Percentiles rank a stretch among this genome's conserved stretches.
Evolutionary conservation across 192 early-diverging fungal genomes (phyloP).

Genomic region (Thamnidium elegans): DNA sequence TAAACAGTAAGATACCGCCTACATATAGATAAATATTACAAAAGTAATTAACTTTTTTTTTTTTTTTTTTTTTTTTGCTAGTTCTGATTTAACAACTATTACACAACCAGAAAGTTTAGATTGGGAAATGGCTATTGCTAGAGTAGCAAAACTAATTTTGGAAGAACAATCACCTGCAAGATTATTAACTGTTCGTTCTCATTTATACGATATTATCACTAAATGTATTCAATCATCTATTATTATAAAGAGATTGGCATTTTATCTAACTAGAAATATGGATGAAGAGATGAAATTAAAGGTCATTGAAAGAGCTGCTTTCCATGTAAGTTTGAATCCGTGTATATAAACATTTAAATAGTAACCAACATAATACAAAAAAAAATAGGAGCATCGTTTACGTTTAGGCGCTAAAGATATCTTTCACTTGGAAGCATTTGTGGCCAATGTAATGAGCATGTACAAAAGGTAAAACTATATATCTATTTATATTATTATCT

Average conservation of each 20-base stretch:
- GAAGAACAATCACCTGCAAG: slow-evolving; percentile 73
- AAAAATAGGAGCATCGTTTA: slow-evolving; percentile 74
- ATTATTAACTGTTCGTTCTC: slow-evolving; percentile 66
- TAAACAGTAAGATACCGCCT: slow-evolving; percentile 54
- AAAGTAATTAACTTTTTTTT: not conserved
- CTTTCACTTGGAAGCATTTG: slow-evolving; percentile 94
- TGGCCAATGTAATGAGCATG: slow-evolving; percentile 86
- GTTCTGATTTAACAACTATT: slow-evolving; percentile 39
- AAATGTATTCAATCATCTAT: slow-evolving; percentile 86
- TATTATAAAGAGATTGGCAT: slow-evolving; percentile 78
- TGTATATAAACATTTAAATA: too few species aligned
- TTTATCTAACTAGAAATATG: slow-evolving; percentile 68
- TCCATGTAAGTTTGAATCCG: slow-evolving; percentile 49
- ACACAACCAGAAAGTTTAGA: slow-evolving; percentile 72
- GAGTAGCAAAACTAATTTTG: slow-evolving; percentile 67
- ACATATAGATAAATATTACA: not conserved
- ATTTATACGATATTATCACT: slow-evolving; percentile 83
- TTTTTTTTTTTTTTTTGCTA: not conserved
- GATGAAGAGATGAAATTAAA: slow-evolving; percentile 59
- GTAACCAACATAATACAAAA: too few species aligned
- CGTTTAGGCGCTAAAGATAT: slow-evolving; percentile 86
- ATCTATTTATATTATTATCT: not conserved
- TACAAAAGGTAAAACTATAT: slow-evolving; percentile 68
- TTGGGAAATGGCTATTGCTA: slow-evolving; percentile 82
- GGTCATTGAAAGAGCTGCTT: slow-evolving; percentile 74